Evolutionary conservation across 2,329 filamentous ascomycete species (phyloP).

Genomic region (Hypoxylon sp.): DNA sequence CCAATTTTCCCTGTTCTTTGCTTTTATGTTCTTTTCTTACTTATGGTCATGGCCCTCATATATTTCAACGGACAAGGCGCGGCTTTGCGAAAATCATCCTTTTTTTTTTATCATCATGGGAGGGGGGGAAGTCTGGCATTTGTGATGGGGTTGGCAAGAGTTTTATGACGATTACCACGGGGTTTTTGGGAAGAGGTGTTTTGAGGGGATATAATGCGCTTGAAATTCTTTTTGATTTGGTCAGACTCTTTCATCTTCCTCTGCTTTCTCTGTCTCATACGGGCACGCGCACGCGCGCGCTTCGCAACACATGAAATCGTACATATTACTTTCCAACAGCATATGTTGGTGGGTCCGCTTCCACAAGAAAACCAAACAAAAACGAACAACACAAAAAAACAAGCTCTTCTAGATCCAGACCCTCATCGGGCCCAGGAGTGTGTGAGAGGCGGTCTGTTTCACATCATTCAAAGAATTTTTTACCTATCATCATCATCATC

Average conservation of each 20-base stretch:
- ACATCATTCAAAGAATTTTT: too few species aligned
- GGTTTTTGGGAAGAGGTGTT: conserved; percentile 18
- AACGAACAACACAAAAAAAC: too few species aligned
- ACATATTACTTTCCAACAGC: conserved; percentile 34
- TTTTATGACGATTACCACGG: conserved; percentile 20
- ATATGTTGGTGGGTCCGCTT: conserved; percentile 12
- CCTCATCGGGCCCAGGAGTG: conserved; percentile 36
- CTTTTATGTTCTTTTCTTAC: conserved; percentile 15
- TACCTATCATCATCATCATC: too few species aligned
- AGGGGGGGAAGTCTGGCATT: conserved; percentile 21
- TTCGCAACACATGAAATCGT: conserved; percentile 17
- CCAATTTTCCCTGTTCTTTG: conserved; percentile 1
- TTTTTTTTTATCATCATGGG: background rate
- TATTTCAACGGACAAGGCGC: conserved; percentile 27
- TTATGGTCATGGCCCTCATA: conserved; percentile 33
- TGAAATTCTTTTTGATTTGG: conserved; percentile 8
- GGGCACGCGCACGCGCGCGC: conserved; percentile 15
- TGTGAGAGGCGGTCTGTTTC: conserved; percentile 37
- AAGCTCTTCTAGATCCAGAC: conserved; percentile 35
- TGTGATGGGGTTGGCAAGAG: conserved; percentile 17
- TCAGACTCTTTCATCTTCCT: conserved; percentile 8
- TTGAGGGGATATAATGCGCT: background rate
- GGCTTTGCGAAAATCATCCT: conserved; percentile 27
- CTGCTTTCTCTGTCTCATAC: conserved; percentile 21
- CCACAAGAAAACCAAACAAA: too few species aligned